Percentiles rank a stretch among this genome's conserved stretches.
These are phyloP conservation scores for Tricholoma hemisulphureum DNA, from an alignment of 768 basidiomycete species.

Conservation along the genomic window DNA sequence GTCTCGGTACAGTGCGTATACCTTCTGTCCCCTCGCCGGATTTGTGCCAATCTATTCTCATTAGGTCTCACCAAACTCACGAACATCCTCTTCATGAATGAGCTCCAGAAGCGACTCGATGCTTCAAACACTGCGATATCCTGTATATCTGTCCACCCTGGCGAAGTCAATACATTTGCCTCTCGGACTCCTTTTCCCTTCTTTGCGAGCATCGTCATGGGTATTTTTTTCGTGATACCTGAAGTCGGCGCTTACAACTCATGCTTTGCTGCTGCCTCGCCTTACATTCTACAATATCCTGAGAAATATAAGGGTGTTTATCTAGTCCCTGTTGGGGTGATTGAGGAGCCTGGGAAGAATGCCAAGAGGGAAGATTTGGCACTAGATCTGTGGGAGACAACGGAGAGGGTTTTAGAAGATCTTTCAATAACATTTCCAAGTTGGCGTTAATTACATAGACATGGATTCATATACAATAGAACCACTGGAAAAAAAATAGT, in stretches of 20 bases:
- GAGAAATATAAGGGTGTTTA: conserved; percentile 38
- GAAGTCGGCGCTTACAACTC: conserved; percentile 36
- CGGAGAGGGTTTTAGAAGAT: conserved; percentile 28
- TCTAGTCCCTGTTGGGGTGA: conserved; percentile 33
- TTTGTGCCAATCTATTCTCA: background rate
- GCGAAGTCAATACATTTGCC: conserved; percentile 32
- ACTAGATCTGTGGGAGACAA: conserved; percentile 37
- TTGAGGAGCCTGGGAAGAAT: conserved; percentile 25
- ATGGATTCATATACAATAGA: no score
- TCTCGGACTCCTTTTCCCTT: conserved; percentile 19
- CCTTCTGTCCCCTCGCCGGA: background rate
- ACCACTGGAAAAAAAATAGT: no score
- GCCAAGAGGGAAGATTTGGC: conserved; percentile 34
- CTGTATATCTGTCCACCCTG: conserved; percentile 34
- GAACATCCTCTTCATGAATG: conserved; percentile 41
- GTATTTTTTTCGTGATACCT: conserved; percentile 26
- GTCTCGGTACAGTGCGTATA: conserved; percentile 25
- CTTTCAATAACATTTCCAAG: no score
- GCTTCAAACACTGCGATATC: conserved; percentile 27
- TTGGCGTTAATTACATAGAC: no score
- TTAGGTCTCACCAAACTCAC: conserved; percentile 48
- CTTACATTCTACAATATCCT: conserved; percentile 27
- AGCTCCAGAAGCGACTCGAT: conserved; percentile 45
- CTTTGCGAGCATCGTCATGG: conserved; percentile 20
- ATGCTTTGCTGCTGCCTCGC: conserved; percentile 41